Percentiles rank a stretch among this genome's conserved stretches.
Evolutionary conservation across 2,329 filamentous ascomycete species (phyloP).

Genomic region (Hypoxylon sp.): DNA sequence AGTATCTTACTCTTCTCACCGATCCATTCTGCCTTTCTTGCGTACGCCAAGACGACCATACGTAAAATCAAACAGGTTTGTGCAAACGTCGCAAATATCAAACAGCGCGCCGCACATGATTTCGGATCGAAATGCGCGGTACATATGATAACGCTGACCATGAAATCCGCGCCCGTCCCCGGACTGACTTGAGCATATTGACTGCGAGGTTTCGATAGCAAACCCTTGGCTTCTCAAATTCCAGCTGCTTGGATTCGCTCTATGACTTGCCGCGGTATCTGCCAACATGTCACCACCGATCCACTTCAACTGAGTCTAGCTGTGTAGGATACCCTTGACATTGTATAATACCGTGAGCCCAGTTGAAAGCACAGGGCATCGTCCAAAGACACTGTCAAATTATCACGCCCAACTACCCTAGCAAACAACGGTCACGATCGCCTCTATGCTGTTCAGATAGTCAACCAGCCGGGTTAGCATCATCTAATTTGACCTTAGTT

Average conservation of each 20-base stretch:
- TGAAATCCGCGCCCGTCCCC: conserved; percentile 3
- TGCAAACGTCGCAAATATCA: not conserved
- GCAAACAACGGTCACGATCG: not conserved
- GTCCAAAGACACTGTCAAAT: not conserved
- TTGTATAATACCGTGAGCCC: not conserved
- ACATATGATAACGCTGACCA: not conserved
- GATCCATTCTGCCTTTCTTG: not conserved
- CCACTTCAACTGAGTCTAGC: conserved; percentile 6
- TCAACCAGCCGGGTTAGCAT: not conserved
- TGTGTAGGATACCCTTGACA: conserved; percentile 9
- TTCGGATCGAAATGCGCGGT: not conserved
- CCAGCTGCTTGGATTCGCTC: conserved; percentile 22
- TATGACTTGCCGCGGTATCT: conserved; percentile 20
- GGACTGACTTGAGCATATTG: not conserved
- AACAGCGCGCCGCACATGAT: not conserved
- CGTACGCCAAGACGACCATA: not conserved
- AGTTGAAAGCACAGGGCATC: not conserved
- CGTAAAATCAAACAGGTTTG: not conserved
- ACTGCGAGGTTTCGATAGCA: conserved; percentile 23
- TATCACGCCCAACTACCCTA: not conserved
- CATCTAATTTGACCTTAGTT: not conserved
- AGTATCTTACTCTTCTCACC: no score
- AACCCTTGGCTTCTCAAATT: conserved; percentile 20
- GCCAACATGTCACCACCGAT: conserved; percentile 1
- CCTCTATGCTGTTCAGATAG: not conserved